Percentiles rank a stretch among this genome's conserved stretches.
Evolutionary conservation across 495 filamentous ascomycete species (phyloP).

Genomic region (Penicillium antarcticum): DNA sequence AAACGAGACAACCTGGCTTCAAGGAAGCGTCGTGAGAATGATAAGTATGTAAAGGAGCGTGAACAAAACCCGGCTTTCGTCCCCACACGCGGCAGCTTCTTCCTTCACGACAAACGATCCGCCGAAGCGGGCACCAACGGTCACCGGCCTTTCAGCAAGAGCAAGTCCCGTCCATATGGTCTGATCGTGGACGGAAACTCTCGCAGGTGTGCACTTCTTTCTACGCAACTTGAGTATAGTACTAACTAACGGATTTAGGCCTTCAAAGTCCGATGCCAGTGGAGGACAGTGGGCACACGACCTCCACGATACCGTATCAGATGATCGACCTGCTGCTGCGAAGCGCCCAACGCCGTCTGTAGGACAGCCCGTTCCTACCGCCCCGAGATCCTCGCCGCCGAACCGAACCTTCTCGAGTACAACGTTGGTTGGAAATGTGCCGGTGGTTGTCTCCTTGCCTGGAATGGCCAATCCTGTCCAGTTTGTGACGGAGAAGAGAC

Average conservation of each 20-base stretch:
- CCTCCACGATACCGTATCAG: constrained; percentile 80
- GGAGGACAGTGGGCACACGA: constrained; percentile 88
- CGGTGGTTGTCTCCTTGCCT: constrained; percentile 75
- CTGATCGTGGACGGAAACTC: constrained; percentile 48
- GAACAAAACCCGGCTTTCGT: constrained; percentile 93
- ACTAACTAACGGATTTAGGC: constrained; percentile 50
- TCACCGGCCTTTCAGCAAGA: constrained; percentile 35
- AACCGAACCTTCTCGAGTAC: constrained; percentile 70
- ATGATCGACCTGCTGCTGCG: constrained; percentile 30
- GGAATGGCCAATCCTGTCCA: constrained; percentile 68
- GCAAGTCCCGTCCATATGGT: constrained; percentile 43
- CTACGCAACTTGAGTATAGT: background rate
- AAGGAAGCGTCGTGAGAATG: constrained; percentile 76
- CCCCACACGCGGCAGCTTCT: constrained; percentile 91
- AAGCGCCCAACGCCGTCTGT: constrained; percentile 16
- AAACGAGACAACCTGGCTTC: constrained; percentile 56
- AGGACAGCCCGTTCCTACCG: constrained; percentile 36
- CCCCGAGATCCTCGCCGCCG: constrained; percentile 47
- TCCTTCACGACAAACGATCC: constrained; percentile 91
- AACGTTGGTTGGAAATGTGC: constrained; percentile 69
- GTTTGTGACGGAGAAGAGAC: constrained; percentile 71
- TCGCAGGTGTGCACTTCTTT: constrained; percentile 29
- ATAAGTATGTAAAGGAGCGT: constrained; percentile 81
- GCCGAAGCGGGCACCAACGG: constrained; percentile 66
- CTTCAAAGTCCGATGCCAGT: constrained; percentile 71